Base-by-base conservation (phyloP, 805 yeast species). In the Ogataea trehalophila region DNA sequence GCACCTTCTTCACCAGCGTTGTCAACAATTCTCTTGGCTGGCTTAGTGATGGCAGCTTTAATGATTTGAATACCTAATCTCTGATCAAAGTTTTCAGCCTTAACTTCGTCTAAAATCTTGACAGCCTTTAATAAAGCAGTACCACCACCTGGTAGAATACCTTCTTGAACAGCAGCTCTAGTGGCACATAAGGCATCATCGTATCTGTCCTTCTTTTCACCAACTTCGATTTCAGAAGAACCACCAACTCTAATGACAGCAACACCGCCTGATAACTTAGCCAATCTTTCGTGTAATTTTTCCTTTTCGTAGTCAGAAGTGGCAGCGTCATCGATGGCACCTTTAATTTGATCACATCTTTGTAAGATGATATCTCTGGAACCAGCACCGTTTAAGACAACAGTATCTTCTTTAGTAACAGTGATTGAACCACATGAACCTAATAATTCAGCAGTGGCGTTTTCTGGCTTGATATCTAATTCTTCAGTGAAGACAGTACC, bases 81-180 rank as follows among this genome's bases (percentile, higher is more conserved):
- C 74, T 91, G 97, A 75, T 94, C 98, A 65, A 94, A 94, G 82
- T 94, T 94, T 34, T 76, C 85, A 53, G 87, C 79, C 69, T 81
- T 76, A 54, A 87, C 82, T 20, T 69, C 74, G 55, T 81, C 89
- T 62, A 94, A 78, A 53, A 83, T 69, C 60, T 81, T 77, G 45
- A 95, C 80, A 44, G 98, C 97, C 80, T 94, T 94, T 63, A 89
- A 79, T 65, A 94, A 79, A 49, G 99, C 99, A 57, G 97, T 89
- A 74, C 99, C 99, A 70, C 99, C 99, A 75, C 99, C 99, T 66
- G 99, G 99, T 58, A 94, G 79, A 66, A 94, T 90, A 74, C 99
- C 99, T 73, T 89, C 96, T 73, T 92, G 92, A 55, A 94, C 96
- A 56, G 99, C 99, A 49, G 99, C 97, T 73, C 98, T 89, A 45